Evolutionary conservation across 1,284 basidiomycete species (phyloP).

Genomic region (Rhodotorula sp.): DNA sequence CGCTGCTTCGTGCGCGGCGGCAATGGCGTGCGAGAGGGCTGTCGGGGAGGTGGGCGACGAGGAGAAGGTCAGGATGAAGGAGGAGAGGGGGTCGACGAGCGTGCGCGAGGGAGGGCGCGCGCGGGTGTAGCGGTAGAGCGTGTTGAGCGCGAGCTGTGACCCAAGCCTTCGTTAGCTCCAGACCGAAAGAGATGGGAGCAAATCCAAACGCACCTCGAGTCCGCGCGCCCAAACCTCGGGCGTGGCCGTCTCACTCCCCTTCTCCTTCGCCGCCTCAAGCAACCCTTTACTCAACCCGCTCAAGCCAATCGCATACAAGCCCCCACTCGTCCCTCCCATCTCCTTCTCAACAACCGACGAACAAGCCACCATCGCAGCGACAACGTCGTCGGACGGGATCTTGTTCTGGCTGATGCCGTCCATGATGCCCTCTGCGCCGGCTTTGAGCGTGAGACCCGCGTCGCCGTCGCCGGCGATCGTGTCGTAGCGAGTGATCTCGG

Average conservation of each 20-base stretch:
- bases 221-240: constrained; percentile 65
- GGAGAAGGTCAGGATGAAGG: constrained; percentile 64
- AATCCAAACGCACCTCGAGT: constrained; percentile 47
- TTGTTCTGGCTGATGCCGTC: constrained; percentile 45
- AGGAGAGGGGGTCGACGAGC: constrained; percentile 83
- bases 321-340: constrained; percentile 92
- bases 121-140: constrained; percentile 80
- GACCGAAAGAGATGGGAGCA: neutral
- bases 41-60: constrained; percentile 48
- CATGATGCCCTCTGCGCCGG: constrained; percentile 58
- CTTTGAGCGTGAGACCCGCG: constrained; percentile 68
- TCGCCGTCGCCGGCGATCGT: constrained; percentile 66
- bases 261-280: constrained; percentile 49
- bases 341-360: constrained; percentile 71
- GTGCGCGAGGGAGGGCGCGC: constrained; percentile 87
- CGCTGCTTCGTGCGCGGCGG: constrained; percentile 66
- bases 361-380: constrained; percentile 65
- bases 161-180: neutral
- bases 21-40: constrained; percentile 58
- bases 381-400: constrained; percentile 63
- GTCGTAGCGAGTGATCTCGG: constrained; percentile 86
- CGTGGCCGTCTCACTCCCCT: constrained; percentile 52
- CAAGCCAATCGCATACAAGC: constrained; percentile 87
- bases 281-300: constrained; percentile 78
- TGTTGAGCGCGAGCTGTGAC: constrained; percentile 59